Evolutionary conservation across 208 protist species (phyloP).

Genomic region (Leptomonas pyrrhocoris): DNA sequence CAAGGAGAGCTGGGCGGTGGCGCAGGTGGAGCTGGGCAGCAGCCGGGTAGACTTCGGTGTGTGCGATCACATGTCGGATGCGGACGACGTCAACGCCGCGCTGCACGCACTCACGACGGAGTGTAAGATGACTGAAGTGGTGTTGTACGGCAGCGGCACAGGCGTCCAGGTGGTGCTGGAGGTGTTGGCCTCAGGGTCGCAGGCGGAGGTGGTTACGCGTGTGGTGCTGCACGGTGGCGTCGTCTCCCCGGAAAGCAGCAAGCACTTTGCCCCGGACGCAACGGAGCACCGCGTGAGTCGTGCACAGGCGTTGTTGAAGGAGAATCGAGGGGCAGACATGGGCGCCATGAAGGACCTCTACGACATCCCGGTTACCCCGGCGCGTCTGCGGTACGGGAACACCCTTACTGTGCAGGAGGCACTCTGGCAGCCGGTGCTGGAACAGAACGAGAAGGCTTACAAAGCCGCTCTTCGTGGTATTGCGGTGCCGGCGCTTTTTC

Average conservation of each 20-base stretch:
- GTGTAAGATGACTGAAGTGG: slow-evolving; percentile 60
- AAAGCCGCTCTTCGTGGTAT: slow-evolving; percentile 36
- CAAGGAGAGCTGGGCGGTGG: slow-evolving; percentile 52
- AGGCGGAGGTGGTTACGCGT: slow-evolving; percentile 48
- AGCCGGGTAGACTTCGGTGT: slow-evolving; percentile 57
- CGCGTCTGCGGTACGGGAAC: slow-evolving; percentile 45
- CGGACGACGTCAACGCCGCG: slow-evolving; percentile 77
- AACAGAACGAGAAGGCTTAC: slow-evolving; percentile 34
- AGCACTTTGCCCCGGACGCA: slow-evolving; percentile 43
- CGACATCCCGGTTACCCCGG: slow-evolving; percentile 74
- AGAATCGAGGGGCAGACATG: slow-evolving; percentile 54
- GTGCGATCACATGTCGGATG: slow-evolving; percentile 62
- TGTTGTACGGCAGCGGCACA: slow-evolving; percentile 74
- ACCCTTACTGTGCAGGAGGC: slow-evolving; percentile 78
- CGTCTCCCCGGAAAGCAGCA: slow-evolving; percentile 35
- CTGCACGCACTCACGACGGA: slow-evolving; percentile 48
- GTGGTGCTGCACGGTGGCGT: slow-evolving; percentile 74
- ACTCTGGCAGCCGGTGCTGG: slow-evolving; percentile 64
- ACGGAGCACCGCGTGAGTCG: slow-evolving; percentile 33
- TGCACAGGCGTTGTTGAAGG: slow-evolving; percentile 40
- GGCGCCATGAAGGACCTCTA: slow-evolving; percentile 52
- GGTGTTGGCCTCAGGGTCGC: slow-evolving; percentile 39
- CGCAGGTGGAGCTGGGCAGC: slow-evolving; percentile 67
- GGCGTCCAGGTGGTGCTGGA: slow-evolving; percentile 76
- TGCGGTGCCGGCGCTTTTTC: slow-evolving; percentile 58